These are phyloP conservation scores for Bidens hawaiensis DNA, from an alignment of 140 eudicot genomes.

Conservation along the genomic window DNA sequence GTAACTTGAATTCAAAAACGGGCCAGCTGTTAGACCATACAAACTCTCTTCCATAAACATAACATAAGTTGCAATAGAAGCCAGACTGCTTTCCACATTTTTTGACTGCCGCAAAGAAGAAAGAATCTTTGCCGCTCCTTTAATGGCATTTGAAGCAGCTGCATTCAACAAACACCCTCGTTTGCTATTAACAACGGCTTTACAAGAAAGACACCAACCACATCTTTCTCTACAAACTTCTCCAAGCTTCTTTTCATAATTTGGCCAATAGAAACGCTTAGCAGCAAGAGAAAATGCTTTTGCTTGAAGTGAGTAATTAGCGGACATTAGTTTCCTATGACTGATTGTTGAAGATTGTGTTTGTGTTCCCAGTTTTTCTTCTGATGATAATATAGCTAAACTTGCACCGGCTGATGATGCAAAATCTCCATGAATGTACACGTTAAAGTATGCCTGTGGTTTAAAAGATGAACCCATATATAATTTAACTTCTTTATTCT, in stretches of 20 bases:
- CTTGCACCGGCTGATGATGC: constrained; percentile 92
- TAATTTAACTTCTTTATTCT: constrained; percentile 17
- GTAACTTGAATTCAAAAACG: constrained; percentile 46
- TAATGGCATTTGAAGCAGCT: constrained; percentile 79
- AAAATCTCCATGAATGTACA: constrained; percentile 77
- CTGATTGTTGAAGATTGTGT: constrained; percentile 38
- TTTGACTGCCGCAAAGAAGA: constrained; percentile 36
- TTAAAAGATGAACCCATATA: constrained; percentile 72
- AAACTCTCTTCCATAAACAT: constrained; percentile 89
- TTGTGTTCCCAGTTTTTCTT: constrained; percentile 50
- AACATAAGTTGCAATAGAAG: constrained; percentile 59
- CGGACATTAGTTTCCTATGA: constrained; percentile 54
- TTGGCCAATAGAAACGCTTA: constrained; percentile 82
- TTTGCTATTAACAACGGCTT: constrained; percentile 56
- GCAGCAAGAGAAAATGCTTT: constrained; percentile 79
- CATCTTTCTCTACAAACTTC: constrained; percentile 92
- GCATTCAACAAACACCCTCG: constrained; percentile 80
- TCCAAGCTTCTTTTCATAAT: constrained; percentile 68
- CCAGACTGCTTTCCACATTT: constrained; percentile 59
- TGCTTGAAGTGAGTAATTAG: constrained; percentile 56
- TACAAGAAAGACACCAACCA: constrained; percentile 89
- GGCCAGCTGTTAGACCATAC: constrained; percentile 60
- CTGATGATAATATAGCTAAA: constrained; percentile 58
- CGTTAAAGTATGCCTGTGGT: constrained; percentile 48
- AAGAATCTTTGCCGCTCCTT: constrained; percentile 56